A percentile compares a stretch with the other conserved stretches of the same genome.
phyloP scores from a whole-genome alignment of 140 eudicot genomes.

The Stevia rebaudiana region DNA sequence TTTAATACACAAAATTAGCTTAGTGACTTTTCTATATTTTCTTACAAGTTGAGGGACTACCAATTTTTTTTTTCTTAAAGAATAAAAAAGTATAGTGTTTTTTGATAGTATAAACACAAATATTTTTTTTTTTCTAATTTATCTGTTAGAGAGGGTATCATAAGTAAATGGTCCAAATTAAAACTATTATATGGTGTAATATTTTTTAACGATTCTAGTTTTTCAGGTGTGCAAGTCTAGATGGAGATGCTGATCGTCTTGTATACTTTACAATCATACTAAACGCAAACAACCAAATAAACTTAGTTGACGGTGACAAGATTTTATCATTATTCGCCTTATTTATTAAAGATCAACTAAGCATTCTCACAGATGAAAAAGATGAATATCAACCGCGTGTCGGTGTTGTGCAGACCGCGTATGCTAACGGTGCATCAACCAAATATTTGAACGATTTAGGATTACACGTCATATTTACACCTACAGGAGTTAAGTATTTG shows the following conservation, averaged over 20 bases:
- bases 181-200: no score
- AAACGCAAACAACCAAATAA: constrained; percentile 44
- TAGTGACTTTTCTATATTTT: no score
- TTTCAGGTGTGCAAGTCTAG: constrained; percentile 94
- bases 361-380: constrained; percentile 35
- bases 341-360: constrained; percentile 63
- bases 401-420: constrained; percentile 87
- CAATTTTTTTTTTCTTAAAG: no score
- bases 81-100: no score
- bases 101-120: no score
- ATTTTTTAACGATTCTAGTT: constrained; percentile 27
- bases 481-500: constrained; percentile 81
- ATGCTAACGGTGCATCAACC: constrained; percentile 96
- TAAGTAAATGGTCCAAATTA: constrained; percentile 3
- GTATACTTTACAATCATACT: constrained; percentile 52
- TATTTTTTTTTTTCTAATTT: background rate
- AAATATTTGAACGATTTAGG: constrained; percentile 59
- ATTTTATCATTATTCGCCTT: constrained; percentile 69
- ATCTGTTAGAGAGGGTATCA: background rate
- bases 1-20: no score
- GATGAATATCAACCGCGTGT: constrained; percentile 41
- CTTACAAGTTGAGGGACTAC: no score
- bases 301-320: constrained; percentile 72
- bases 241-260: constrained; percentile 89
- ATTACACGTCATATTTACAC: constrained; percentile 62